Evolutionary conservation across 2,329 filamentous ascomycete species (phyloP).

Genomic region (Colletotrichum liaoningense): DNA sequence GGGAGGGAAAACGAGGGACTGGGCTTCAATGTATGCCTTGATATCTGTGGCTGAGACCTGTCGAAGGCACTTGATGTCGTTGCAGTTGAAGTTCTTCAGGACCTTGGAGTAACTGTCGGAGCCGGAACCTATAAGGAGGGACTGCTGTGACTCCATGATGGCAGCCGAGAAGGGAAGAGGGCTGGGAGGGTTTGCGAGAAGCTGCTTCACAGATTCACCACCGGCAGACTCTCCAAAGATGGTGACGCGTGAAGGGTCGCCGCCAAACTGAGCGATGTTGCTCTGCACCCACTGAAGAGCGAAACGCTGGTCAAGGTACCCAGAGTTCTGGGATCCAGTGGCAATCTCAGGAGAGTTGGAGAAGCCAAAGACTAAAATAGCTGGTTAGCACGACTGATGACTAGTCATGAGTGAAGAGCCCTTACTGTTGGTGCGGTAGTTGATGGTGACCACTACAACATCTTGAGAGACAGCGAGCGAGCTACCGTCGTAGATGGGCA

Average conservation of each 20-base stretch:
- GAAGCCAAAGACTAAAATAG: slow-evolving; percentile 26
- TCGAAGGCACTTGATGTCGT: slow-evolving; percentile 10
- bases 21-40: slow-evolving; percentile 21
- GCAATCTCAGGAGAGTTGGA: slow-evolving; percentile 31
- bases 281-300: slow-evolving; percentile 70
- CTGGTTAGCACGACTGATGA: neutral
- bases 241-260: slow-evolving; percentile 69
- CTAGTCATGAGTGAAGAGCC: neutral
- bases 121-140: slow-evolving; percentile 23
- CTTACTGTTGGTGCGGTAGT: slow-evolving; percentile 34
- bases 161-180: slow-evolving; percentile 40
- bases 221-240: slow-evolving; percentile 70
- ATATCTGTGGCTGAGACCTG: slow-evolving; percentile 10
- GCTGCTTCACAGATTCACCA: slow-evolving; percentile 49
- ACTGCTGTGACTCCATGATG: slow-evolving; percentile 32
- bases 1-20: slow-evolving; percentile 26
- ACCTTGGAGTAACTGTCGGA: slow-evolving; percentile 27
- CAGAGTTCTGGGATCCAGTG: slow-evolving; percentile 54
- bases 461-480: slow-evolving; percentile 23
- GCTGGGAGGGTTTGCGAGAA: slow-evolving; percentile 40
- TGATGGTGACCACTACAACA: slow-evolving; percentile 29
- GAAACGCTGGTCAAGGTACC: slow-evolving; percentile 67
- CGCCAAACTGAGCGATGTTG: slow-evolving; percentile 72
- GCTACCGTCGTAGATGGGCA: slow-evolving; percentile 29
- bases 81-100: slow-evolving; percentile 19